phyloP scores from a whole-genome alignment of 768 basidiomycete genomes.

The Podaxis pistillaris region DNA sequence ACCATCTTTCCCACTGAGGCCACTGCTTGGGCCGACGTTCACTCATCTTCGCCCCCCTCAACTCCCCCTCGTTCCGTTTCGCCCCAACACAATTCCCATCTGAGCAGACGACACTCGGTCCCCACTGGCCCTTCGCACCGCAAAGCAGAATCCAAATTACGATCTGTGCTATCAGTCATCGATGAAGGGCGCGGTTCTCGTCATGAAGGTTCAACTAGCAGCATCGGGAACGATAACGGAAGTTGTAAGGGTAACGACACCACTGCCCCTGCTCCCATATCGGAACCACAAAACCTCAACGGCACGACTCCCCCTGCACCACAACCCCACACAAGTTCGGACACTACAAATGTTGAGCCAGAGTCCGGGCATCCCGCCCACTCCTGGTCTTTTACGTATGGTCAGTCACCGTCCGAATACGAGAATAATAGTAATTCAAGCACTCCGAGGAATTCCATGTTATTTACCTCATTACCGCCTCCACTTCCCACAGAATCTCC shows the following conservation, averaged over 20 bases:
- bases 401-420: slow-evolving; percentile 32
- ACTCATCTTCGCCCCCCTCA: slow-evolving; percentile 44
- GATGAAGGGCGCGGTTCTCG: slow-evolving; percentile 44
- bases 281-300: slow-evolving; percentile 20
- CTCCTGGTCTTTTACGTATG: slow-evolving; percentile 42
- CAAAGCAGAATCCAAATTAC: slow-evolving; percentile 67
- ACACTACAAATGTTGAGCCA: slow-evolving; percentile 15
- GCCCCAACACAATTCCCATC: slow-evolving; percentile 32
- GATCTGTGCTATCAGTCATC: slow-evolving; percentile 68
- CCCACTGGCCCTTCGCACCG: slow-evolving; percentile 40
- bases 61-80: slow-evolving; percentile 49
- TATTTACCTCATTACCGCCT: slow-evolving; percentile 26
- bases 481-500: slow-evolving; percentile 25
- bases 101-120: slow-evolving; percentile 49
- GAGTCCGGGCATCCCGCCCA: neutral
- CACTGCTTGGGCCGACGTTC: slow-evolving; percentile 52
- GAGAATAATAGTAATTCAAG: slow-evolving; percentile 6
- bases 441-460: slow-evolving; percentile 30
- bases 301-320: slow-evolving; percentile 22
- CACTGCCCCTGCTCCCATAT: slow-evolving; percentile 18
- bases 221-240: neutral
- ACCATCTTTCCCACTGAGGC: slow-evolving; percentile 48
- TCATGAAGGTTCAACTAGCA: slow-evolving; percentile 2
- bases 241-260: neutral
- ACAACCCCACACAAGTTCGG: slow-evolving; percentile 29